These are phyloP conservation scores for Teratosphaeria pseudoeucalypti DNA, from an alignment of 2,329 filamentous ascomycete genomes.

Conservation along the genomic window DNA sequence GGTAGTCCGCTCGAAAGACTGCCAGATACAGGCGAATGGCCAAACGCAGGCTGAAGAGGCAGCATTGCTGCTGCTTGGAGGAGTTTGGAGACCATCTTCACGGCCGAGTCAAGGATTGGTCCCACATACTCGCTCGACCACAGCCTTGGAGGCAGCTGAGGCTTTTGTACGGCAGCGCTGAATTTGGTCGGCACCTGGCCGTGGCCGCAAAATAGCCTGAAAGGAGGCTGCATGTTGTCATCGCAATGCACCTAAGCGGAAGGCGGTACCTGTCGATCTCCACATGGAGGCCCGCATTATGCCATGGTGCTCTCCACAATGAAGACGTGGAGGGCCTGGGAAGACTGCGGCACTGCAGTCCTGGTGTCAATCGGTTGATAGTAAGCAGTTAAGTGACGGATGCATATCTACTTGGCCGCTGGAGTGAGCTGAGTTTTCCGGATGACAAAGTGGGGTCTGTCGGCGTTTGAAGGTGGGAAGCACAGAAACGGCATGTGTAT, in stretches of 20 bases:
- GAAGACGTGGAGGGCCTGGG: neutral
- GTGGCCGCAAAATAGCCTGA: neutral
- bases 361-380: too few species aligned
- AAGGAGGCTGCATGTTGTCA: neutral
- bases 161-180: neutral
- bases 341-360: neutral
- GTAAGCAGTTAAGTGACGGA: neutral
- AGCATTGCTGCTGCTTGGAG: neutral
- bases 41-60: neutral
- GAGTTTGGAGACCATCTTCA: neutral
- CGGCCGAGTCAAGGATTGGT: neutral
- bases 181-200: neutral
- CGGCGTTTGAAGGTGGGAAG: neutral
- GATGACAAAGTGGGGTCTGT: neutral
- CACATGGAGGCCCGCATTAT: neutral
- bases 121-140: neutral
- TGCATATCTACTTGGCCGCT: neutral
- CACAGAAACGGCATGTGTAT: slow-evolving; percentile 25
- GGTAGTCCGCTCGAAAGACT: neutral
- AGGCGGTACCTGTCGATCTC: neutral
- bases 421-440: neutral
- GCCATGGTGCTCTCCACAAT: neutral
- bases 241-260: neutral
- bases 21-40: neutral
- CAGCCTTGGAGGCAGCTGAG: neutral